Evolutionary conservation across 179 eudicot genomes (phyloP).

Genomic region (Pouteria campechiana): DNA sequence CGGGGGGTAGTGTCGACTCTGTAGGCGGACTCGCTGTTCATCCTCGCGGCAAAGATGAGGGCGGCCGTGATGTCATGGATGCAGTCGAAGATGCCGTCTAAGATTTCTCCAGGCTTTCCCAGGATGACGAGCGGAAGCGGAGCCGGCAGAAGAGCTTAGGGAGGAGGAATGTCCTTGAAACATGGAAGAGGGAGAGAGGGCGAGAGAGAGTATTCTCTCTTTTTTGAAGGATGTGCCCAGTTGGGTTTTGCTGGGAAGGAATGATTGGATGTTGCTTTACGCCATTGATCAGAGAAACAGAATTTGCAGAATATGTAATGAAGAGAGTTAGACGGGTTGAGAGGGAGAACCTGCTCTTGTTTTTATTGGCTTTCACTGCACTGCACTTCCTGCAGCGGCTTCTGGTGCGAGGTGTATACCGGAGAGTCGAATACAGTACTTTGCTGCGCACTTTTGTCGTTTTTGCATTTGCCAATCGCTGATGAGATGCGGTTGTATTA

Average conservation of each 20-base stretch:
- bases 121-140: constrained; percentile 18
- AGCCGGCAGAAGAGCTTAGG: neutral
- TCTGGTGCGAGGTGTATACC: neutral
- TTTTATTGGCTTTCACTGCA: constrained; percentile 17
- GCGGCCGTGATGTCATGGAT: constrained; percentile 62
- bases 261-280: constrained; percentile 19
- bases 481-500: neutral
- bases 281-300: constrained; percentile 21
- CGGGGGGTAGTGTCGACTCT: constrained; percentile 72
- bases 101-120: constrained; percentile 56
- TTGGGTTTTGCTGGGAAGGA: no score
- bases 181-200: neutral
- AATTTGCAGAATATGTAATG: no score
- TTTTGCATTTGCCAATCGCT: neutral
- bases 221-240: no score
- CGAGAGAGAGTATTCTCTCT: constrained; percentile 41
- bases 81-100: constrained; percentile 57
- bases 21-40: constrained; percentile 67
- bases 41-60: constrained; percentile 39
- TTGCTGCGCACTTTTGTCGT: neutral
- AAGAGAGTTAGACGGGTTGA: constrained; percentile 3
- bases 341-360: neutral
- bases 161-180: neutral
- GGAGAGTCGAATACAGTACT: neutral
- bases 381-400: no score